phyloP scores from a whole-genome alignment of 2,329 filamentous ascomycete genomes.

The Ophiostoma piceae region DNA sequence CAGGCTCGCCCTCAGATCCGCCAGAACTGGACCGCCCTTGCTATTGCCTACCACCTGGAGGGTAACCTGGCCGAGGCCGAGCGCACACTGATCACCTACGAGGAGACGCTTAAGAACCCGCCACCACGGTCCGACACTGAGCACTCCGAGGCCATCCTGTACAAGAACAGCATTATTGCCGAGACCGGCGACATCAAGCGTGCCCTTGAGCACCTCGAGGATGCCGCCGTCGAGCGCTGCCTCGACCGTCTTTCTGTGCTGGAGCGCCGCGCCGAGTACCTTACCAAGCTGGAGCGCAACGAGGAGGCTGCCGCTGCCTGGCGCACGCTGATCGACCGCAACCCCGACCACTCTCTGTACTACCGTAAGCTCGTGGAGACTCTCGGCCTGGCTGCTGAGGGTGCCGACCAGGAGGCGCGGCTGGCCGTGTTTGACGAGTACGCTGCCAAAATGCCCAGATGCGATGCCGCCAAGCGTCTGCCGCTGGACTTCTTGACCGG shows the following conservation, averaged over 20 bases:
- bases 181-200: conserved; percentile 78
- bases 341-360: conserved; percentile 80
- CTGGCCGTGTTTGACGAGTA: conserved; percentile 75
- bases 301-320: conserved; percentile 80
- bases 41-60: conserved; percentile 85
- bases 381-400: conserved; percentile 51
- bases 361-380: conserved; percentile 71
- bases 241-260: conserved; percentile 79
- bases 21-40: conserved; percentile 96
- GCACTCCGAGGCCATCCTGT: conserved; percentile 87
- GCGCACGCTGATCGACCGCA: conserved; percentile 73
- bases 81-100: conserved; percentile 83
- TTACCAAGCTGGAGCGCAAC: conserved; percentile 69
- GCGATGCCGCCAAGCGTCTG: conserved; percentile 78
- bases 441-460: conserved; percentile 72
- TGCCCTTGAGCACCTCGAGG: conserved; percentile 80
- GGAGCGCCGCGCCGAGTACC: conserved; percentile 80
- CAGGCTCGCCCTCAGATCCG: conserved; percentile 73
- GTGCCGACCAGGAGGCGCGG: conserved; percentile 54
- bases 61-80: conserved; percentile 83
- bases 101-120: conserved; percentile 81
- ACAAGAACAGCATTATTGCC: conserved; percentile 92
- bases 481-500: conserved; percentile 84
- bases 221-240: conserved; percentile 67
- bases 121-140: conserved; percentile 77